phyloP scores from a whole-genome alignment of 2,329 filamentous ascomycete genomes.

The Fusarium poae region DNA sequence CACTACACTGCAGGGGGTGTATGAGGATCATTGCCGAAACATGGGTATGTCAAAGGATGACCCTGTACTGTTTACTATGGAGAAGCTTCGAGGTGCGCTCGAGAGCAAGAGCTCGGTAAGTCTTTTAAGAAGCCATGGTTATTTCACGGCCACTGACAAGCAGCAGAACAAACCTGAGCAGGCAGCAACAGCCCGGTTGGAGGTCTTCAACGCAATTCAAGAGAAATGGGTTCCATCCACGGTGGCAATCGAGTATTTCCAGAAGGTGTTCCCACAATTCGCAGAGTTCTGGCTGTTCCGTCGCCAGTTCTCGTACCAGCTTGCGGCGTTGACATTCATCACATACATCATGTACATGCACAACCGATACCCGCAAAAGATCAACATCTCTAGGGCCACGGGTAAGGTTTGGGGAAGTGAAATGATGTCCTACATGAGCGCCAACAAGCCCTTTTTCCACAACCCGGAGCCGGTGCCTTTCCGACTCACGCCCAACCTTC shows the following conservation, averaged over 20 bases:
- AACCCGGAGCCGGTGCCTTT: slow-evolving; percentile 97
- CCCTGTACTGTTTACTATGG: slow-evolving; percentile 93
- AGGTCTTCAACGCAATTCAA: slow-evolving; percentile 95
- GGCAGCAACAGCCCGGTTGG: slow-evolving; percentile 78
- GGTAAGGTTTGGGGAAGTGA: slow-evolving; percentile 98
- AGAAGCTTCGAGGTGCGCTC: slow-evolving; percentile 84
- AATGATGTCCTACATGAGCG: slow-evolving; percentile 89
- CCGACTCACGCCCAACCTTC: slow-evolving; percentile 95
- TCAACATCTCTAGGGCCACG: slow-evolving; percentile 86
- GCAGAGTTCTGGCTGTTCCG: slow-evolving; percentile 99
- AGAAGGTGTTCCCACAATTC: slow-evolving; percentile 86
- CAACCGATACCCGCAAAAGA: slow-evolving; percentile 94
- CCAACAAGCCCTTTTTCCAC: slow-evolving; percentile 87
- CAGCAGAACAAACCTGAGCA: slow-evolving; percentile 76
- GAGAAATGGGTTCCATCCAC: slow-evolving; percentile 90
- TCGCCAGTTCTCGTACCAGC: slow-evolving; percentile 94
- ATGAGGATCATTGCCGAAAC: slow-evolving; percentile 94
- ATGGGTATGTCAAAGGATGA: slow-evolving; percentile 93
- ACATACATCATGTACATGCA: slow-evolving; percentile 99
- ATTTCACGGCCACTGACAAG: slow-evolving; percentile 22
- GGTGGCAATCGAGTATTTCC: slow-evolving; percentile 89
- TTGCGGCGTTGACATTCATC: slow-evolving; percentile 96
- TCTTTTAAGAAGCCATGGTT: slow-evolving; percentile 25
- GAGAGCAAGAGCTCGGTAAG: slow-evolving; percentile 74
- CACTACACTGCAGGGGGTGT: slow-evolving; percentile 93